phyloP scores from a whole-genome alignment of 2,329 filamentous ascomycete genomes.

The Aspergillus piperis region DNA sequence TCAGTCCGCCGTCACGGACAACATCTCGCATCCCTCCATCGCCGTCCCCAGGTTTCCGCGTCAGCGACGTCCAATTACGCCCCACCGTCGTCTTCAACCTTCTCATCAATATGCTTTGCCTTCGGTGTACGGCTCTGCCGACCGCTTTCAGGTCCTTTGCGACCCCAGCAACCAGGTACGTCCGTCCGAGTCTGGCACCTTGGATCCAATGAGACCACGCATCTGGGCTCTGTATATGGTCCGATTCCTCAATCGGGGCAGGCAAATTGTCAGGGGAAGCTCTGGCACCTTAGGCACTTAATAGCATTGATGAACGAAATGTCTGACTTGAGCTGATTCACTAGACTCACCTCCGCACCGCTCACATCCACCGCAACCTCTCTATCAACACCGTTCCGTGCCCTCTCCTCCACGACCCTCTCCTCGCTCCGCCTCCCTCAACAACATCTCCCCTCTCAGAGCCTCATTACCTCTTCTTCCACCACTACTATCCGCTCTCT shows the following conservation, averaged over 20 bases:
- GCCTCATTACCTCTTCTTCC: constrained; percentile 9
- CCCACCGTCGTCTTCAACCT: background rate
- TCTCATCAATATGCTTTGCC: constrained; percentile 33
- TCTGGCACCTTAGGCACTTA: too few species aligned
- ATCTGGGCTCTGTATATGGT: background rate
- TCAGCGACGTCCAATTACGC: background rate
- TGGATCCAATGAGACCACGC: background rate
- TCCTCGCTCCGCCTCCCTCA: constrained; percentile 1
- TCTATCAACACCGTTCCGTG: constrained; percentile 16
- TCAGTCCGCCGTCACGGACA: constrained; percentile 29
- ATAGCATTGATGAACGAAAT: background rate
- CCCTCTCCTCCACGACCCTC: constrained; percentile 19
- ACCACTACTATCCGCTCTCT: constrained; percentile 13
- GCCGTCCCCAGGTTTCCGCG: background rate
- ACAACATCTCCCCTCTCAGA: constrained; percentile 11
- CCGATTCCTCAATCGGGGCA: background rate
- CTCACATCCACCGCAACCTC: constrained; percentile 8
- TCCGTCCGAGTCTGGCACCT: background rate
- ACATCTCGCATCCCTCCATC: constrained; percentile 18
- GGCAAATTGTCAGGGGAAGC: too few species aligned
- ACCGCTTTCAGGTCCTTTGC: constrained; percentile 26
- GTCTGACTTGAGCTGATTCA: background rate
- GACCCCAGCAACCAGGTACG: constrained; percentile 29
- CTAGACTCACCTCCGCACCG: background rate
- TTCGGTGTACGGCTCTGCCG: constrained; percentile 37